These are phyloP conservation scores for Panicum virgatum DNA, from an alignment of 202 grass and related monocot species.

Conservation along the genomic window DNA sequence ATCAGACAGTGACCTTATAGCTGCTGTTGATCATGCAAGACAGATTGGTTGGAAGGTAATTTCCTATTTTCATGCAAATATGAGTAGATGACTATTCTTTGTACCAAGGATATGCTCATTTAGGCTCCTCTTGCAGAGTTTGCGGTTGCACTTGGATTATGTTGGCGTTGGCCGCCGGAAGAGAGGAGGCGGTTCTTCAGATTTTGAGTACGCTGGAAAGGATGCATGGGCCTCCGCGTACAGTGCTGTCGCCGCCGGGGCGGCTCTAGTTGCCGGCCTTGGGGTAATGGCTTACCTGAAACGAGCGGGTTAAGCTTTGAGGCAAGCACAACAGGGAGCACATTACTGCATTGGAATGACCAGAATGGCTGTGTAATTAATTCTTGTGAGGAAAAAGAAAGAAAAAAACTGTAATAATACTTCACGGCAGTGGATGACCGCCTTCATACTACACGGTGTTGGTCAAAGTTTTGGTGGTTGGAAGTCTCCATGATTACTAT, in stretches of 20 bases:
- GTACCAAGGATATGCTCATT: not conserved
- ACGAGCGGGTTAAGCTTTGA: slow-evolving; percentile 40
- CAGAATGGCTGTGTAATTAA: slow-evolving; percentile 38
- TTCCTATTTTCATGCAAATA: slow-evolving; percentile 4
- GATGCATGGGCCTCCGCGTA: slow-evolving; percentile 81
- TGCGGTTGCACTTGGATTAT: slow-evolving; percentile 85
- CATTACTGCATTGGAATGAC: not conserved
- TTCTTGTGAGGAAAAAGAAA: slow-evolving; percentile 37
- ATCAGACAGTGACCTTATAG: slow-evolving; percentile 75
- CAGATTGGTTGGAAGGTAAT: slow-evolving; percentile 97
- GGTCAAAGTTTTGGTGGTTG: slow-evolving; percentile 15
- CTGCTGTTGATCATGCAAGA: slow-evolving; percentile 84
- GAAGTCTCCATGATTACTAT: not conserved
- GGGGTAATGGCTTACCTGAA: slow-evolving; percentile 96
- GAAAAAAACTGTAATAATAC: slow-evolving; percentile 42
- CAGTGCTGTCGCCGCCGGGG: slow-evolving; percentile 75
- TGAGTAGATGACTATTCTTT: not conserved
- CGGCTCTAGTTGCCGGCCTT: slow-evolving; percentile 81
- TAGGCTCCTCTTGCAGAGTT: slow-evolving; percentile 48
- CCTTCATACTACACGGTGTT: slow-evolving; percentile 20
- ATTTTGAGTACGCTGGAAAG: slow-evolving; percentile 71
- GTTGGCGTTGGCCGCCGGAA: slow-evolving; percentile 56
- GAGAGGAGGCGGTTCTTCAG: slow-evolving; percentile 38
- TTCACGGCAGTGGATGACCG: slow-evolving; percentile 27
- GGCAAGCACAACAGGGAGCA: not conserved